Evolutionary conservation across 2,329 filamentous ascomycete species (phyloP).

Genomic region (Tolypocladium endophyticum): DNA sequence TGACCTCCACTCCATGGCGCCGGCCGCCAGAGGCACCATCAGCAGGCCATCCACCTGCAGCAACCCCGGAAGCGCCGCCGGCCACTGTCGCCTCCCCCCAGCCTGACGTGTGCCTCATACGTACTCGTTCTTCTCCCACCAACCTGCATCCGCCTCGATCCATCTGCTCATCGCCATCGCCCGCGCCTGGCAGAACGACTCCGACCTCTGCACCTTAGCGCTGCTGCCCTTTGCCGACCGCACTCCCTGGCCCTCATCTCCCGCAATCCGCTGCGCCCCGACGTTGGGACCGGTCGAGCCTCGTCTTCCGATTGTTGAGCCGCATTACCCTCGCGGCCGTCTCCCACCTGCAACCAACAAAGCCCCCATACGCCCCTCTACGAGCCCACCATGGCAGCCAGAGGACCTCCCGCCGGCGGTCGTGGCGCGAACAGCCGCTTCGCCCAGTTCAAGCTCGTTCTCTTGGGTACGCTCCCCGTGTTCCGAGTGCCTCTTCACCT

Average conservation of each 20-base stretch:
- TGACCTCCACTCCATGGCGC: background rate
- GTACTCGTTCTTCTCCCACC: background rate
- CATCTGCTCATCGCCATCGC: slow-evolving; percentile 5
- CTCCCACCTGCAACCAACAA: background rate
- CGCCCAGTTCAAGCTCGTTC: slow-evolving; percentile 97
- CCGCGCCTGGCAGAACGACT: slow-evolving; percentile 4
- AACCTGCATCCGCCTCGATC: background rate
- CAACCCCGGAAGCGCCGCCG: background rate
- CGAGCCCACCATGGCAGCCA: slow-evolving; percentile 62
- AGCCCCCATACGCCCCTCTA: background rate
- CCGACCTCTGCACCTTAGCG: background rate
- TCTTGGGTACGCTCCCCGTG: slow-evolving; percentile 60
- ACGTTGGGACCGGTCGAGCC: background rate
- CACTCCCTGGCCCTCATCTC: background rate
- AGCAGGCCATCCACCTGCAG: slow-evolving; percentile 1
- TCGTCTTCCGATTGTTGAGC: background rate
- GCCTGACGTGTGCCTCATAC: slow-evolving; percentile 13
- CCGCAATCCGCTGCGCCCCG: background rate
- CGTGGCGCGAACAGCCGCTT: slow-evolving; percentile 71
- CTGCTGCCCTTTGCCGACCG: background rate
- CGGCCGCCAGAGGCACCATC: background rate
- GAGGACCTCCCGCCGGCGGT: slow-evolving; percentile 56
- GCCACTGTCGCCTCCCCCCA: slow-evolving; percentile 4
- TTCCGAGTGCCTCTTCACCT: background rate
- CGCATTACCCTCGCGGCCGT: background rate